phyloP scores from a whole-genome alignment of 345 rosid species.

The Mangifera indica region DNA sequence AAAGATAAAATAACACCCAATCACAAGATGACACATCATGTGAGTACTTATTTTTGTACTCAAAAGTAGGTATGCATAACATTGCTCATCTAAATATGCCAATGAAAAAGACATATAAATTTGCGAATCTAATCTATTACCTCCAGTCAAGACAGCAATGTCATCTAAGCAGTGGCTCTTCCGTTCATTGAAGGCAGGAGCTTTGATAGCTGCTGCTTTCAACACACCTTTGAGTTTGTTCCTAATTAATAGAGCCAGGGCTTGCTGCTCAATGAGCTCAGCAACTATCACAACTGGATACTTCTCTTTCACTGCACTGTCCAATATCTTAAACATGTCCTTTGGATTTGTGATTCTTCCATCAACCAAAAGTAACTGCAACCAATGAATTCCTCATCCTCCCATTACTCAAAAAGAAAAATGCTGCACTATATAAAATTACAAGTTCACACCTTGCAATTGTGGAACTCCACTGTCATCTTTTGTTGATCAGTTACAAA shows the following conservation, averaged over 20 bases:
- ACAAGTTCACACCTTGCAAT: constrained; percentile 66
- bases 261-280: constrained; percentile 72
- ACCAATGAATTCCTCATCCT: constrained; percentile 28
- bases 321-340: constrained; percentile 85
- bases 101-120: not conserved
- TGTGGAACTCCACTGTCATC: constrained; percentile 61
- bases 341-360: constrained; percentile 71
- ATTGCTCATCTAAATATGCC: not conserved
- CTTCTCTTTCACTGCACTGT: constrained; percentile 81
- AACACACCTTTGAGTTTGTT: constrained; percentile 80
- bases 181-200: constrained; percentile 88
- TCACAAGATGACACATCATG: too few species aligned
- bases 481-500: constrained; percentile 73
- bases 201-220: constrained; percentile 82
- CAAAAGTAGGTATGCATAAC: too few species aligned
- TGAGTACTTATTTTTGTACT: too few species aligned
- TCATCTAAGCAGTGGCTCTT: constrained; percentile 92
- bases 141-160: constrained; percentile 90
- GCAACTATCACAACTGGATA: constrained; percentile 77
- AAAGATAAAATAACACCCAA: too few species aligned
- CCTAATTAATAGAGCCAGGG: constrained; percentile 77
- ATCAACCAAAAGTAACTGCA: constrained; percentile 90
- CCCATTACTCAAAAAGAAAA: constrained; percentile 32
- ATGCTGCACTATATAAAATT: constrained; percentile 7
- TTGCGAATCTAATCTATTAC: constrained; percentile 33